Evolutionary conservation across 441 rosid genomes (phyloP).

Genomic region (Erodium texanum): DNA sequence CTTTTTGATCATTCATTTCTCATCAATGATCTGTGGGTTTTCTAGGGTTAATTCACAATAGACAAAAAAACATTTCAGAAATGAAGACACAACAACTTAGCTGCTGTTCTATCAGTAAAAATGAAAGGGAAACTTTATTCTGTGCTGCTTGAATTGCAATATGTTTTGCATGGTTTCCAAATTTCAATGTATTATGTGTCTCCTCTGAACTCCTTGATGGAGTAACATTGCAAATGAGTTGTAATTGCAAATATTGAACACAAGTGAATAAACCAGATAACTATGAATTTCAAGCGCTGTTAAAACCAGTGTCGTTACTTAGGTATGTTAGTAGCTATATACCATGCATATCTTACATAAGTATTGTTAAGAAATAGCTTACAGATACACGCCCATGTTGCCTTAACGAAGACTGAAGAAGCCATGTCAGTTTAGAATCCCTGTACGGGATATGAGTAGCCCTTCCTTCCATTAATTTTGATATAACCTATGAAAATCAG

Average conservation of each 20-base stretch:
- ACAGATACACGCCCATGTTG: constrained; percentile 83
- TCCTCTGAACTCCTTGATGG: constrained; percentile 74
- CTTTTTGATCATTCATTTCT: constrained; percentile 67
- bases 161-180: constrained; percentile 73
- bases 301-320: background rate
- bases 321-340: background rate
- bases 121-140: constrained; percentile 39
- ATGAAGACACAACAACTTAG: no score
- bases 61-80: constrained; percentile 11
- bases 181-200: constrained; percentile 72
- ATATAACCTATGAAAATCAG: constrained; percentile 63
- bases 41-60: no score
- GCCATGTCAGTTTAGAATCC: constrained; percentile 72
- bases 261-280: background rate
- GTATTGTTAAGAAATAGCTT: constrained; percentile 23
- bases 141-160: constrained; percentile 69
- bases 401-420: constrained; percentile 66
- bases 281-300: background rate
- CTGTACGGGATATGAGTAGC: constrained; percentile 71
- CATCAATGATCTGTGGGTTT: constrained; percentile 56
- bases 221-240: constrained; percentile 78
- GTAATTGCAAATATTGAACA: constrained; percentile 30
- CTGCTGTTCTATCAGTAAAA: no score
- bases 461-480: constrained; percentile 54
- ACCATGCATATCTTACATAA: constrained; percentile 10